Base-by-base conservation (phyloP, 768 basidiomycete genomes). In the Collybia sordida region DNA sequence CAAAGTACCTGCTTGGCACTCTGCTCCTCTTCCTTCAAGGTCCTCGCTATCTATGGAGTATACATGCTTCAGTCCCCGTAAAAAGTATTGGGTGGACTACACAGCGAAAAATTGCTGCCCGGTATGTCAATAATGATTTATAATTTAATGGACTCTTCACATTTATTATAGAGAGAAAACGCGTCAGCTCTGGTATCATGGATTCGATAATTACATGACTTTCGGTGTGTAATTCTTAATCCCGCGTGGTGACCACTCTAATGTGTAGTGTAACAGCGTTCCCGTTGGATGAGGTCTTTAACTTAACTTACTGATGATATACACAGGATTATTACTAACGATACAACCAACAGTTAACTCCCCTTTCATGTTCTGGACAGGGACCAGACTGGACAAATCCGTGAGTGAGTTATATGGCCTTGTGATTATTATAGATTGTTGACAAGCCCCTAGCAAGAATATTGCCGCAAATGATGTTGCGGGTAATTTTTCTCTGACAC, bases 381-480 rank as follows among this genome's bases (percentile, higher is more conserved):
- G 93, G 93, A n/a, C 90, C 92, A 2, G 89, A 93, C 60, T 91
- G 88, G 86, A 74, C 75, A 38, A 80, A 88, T 60, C 86, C 86
- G 91, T 93, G 69, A 61, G 90, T 72, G 43, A 50, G 41, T 45
- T 27, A 37, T 43, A 14, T 36, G 36, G 18, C 38, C 24, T 44
- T 25, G 9, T 42, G 31, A 34, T 34, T 21, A 9, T 15, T 34
- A 25, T 23, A 14, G 23, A 28, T 36, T 36, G 38, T 46, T 49
- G 9, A 55, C 39, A 52, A 46, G 61, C 55, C 21, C 37, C 47
- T 40, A 83, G 86, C 21, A 71, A 78, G 42, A 93, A 98, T 56
- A 75, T 84, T 55, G 90, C 83, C 1, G 69, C 83, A 24, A 98
- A 98, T 62, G 96, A 98, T 61, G 94, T 99, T 52, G 85, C 90